A percentile compares a stretch with the other conserved stretches of the same genome.
phyloP scores from a whole-genome alignment of 106 monocot genomes.

The Posidonia australis region DNA sequence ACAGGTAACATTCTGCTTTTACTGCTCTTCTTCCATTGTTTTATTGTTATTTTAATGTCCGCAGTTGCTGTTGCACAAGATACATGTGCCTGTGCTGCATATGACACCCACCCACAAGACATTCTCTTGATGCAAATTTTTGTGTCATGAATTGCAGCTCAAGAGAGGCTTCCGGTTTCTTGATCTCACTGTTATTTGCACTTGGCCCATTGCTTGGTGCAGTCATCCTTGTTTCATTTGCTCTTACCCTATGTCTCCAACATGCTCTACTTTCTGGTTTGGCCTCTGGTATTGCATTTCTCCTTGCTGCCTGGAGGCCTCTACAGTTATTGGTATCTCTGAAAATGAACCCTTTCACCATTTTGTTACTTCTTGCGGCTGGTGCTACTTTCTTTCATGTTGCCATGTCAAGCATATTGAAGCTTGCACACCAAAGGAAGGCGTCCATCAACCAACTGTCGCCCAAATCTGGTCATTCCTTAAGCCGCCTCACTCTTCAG shows the following conservation, averaged over 20 bases:
- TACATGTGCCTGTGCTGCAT: too few species aligned
- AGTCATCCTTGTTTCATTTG: conserved; percentile 45
- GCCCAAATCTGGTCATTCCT: conserved; percentile 30
- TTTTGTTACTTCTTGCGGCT: conserved; percentile 31
- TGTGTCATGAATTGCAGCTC: conserved; percentile 38
- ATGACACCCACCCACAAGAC: not conserved
- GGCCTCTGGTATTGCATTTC: conserved; percentile 71
- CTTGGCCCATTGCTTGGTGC: conserved; percentile 94
- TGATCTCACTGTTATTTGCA: conserved; percentile 74
- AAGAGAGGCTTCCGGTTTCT: conserved; percentile 73
- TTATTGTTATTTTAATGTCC: too few species aligned
- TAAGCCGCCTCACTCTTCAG: conserved; percentile 67
- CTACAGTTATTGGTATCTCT: conserved; percentile 57
- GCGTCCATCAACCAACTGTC: conserved; percentile 36
- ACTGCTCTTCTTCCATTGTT: not conserved
- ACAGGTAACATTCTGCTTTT: conserved; percentile 32
- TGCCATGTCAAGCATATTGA: conserved; percentile 35
- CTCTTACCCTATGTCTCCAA: conserved; percentile 41
- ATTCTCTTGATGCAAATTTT: not conserved
- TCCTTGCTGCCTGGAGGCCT: conserved; percentile 81
- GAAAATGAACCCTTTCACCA: conserved; percentile 55
- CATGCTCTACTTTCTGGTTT: conserved; percentile 74
- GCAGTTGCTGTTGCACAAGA: too few species aligned
- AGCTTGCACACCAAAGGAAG: conserved; percentile 39
- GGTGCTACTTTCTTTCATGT: conserved; percentile 44